These are phyloP conservation scores for Sclerospora graminicola DNA, from an alignment of 352 stramenopile species.

Conservation along the genomic window DNA sequence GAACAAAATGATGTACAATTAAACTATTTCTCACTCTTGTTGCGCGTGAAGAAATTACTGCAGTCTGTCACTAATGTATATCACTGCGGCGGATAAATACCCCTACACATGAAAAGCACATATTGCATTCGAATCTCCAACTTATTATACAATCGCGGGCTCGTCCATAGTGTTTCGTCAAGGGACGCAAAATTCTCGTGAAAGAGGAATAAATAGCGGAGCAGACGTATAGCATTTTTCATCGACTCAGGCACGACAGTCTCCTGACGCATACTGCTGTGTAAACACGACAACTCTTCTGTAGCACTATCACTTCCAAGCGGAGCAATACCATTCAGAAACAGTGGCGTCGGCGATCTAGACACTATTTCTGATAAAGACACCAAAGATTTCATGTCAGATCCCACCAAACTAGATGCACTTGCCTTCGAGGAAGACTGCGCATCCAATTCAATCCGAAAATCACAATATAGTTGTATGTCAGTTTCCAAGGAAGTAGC, in stretches of 20 bases:
- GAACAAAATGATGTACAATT: constrained; percentile 69
- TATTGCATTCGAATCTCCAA: constrained; percentile 73
- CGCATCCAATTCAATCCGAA: constrained; percentile 44
- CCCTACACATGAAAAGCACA: constrained; percentile 71
- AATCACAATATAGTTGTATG: too few species aligned
- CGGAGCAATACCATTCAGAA: constrained; percentile 12
- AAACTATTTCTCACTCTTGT: constrained; percentile 63
- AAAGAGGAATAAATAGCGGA: too few species aligned
- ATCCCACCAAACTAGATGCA: background rate
- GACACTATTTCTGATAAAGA: constrained; percentile 9
- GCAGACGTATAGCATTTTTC: too few species aligned
- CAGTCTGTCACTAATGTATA: constrained; percentile 61
- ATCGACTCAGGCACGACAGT: too few species aligned
- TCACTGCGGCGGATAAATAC: constrained; percentile 72
- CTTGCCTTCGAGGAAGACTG: constrained; percentile 6
- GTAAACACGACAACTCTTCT: constrained; percentile 17
- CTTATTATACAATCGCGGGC: too few species aligned
- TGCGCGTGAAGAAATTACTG: constrained; percentile 73
- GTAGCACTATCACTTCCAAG: too few species aligned
- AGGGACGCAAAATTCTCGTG: constrained; percentile 12
- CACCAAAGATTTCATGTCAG: constrained; percentile 1
- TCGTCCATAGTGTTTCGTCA: too few species aligned
- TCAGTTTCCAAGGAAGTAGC: constrained; percentile 61
- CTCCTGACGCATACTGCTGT: constrained; percentile 1
- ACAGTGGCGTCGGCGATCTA: too few species aligned